Evolutionary conservation across 1,284 basidiomycete genomes (phyloP).

Genomic region (Phellinidium pouzarii): DNA sequence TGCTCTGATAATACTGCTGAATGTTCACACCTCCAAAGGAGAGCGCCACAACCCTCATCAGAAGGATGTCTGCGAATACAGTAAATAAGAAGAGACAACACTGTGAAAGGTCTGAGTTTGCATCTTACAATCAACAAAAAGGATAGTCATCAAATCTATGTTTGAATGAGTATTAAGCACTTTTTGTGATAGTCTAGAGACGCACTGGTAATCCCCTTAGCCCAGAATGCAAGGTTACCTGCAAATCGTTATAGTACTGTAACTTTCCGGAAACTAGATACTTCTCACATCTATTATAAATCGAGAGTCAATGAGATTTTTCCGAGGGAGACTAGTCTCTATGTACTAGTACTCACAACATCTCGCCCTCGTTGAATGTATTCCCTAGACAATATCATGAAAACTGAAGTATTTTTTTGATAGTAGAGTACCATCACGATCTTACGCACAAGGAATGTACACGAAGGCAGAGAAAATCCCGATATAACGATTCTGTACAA

Average conservation of each 20-base stretch:
- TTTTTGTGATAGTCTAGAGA: not conserved
- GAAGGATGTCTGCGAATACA: constrained; percentile 2
- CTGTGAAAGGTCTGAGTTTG: not conserved
- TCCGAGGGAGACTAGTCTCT: too few species aligned
- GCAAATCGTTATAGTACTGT: too few species aligned
- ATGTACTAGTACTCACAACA: too few species aligned
- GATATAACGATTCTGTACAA: constrained; percentile 7
- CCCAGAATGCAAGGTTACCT: not conserved
- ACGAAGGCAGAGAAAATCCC: constrained; percentile 3
- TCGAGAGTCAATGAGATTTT: too few species aligned
- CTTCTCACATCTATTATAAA: too few species aligned
- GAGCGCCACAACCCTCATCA: constrained; percentile 3
- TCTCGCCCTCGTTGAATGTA: too few species aligned
- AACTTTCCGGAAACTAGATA: too few species aligned
- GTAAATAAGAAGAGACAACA: not conserved
- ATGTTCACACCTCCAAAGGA: not conserved
- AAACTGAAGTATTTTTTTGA: too few species aligned
- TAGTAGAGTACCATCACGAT: too few species aligned
- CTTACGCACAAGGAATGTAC: not conserved
- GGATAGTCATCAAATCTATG: constrained; percentile 8
- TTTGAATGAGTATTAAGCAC: not conserved
- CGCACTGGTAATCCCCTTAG: not conserved
- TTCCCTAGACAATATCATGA: too few species aligned
- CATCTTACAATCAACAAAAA: constrained; percentile 7
- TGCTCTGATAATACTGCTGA: too few species aligned